Evolutionary conservation across 2,329 filamentous ascomycete species (phyloP).

Genomic region (Cephalotrichum gorgonifer): DNA sequence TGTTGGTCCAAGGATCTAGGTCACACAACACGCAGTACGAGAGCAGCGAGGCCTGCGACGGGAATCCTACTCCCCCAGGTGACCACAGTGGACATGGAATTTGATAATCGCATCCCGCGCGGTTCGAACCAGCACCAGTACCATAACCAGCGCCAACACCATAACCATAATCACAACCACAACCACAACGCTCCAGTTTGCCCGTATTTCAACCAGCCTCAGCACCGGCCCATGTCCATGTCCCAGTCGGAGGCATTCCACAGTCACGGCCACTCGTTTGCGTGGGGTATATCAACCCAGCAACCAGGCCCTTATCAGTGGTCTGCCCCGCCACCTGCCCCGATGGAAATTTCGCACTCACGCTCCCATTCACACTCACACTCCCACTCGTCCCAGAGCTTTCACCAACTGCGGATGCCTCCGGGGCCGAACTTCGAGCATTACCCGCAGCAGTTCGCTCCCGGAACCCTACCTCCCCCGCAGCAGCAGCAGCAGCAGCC

Average conservation of each 20-base stretch:
- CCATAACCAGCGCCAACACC: neutral
- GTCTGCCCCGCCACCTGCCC: neutral
- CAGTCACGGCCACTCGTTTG: neutral
- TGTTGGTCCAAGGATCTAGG: neutral
- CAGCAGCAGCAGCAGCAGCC: neutral
- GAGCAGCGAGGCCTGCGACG: too few species aligned
- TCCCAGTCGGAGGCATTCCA: neutral
- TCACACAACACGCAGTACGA: too few species aligned
- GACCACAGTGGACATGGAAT: slow-evolving; percentile 3
- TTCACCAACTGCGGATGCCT: slow-evolving; percentile 2
- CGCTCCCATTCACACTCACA: too few species aligned
- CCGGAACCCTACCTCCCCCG: neutral
- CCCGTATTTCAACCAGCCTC: neutral
- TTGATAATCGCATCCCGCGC: neutral
- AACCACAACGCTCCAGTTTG: neutral
- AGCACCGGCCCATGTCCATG: neutral
- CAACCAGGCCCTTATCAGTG: neutral
- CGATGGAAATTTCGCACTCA: neutral
- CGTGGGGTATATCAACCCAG: neutral
- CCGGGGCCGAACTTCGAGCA: neutral
- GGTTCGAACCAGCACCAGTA: neutral
- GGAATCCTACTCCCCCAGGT: too few species aligned
- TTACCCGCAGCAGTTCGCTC: neutral
- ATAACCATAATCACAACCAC: neutral
- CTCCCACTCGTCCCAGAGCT: neutral